Evolutionary conservation across 2,329 filamentous ascomycete genomes (phyloP), one percentile per base, ranked within the genome.

Genomic region (Ceratocystis papillata): DNA sequence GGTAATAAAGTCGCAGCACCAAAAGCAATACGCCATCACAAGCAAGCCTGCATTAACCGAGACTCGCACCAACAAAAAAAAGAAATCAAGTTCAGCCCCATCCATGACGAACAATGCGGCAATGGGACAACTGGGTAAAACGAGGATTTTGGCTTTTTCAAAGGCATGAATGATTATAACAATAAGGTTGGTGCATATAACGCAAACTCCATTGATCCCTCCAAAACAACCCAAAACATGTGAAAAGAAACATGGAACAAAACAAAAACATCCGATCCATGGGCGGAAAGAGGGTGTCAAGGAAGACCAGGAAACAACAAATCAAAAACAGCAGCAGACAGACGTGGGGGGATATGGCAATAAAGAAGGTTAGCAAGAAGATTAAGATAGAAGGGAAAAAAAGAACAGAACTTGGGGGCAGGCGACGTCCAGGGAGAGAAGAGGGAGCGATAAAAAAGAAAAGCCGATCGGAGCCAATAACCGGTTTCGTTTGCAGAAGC

Each of bases 151-250:
- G 64, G 44, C 61, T 65, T 64, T 65, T 65, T 33, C 25, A 41
- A 65, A 65, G 53, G 57, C 64, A 55, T 65, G 44, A 61, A 55
- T 65, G 44, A 61, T 65, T 65, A 65, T 65, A 65, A 65, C 64
- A 53, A 61, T 65, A 65, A 65, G 57, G 55, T 53, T 61, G 44
- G 45, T 65, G 64, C 57, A 60, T 65, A 65, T 55, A 55, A 65
- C 64, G 60, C 64, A 65, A 65, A 65, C 64, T 65, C 64, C 64
- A 65, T 61, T 50, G 57, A 61, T 65, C 64, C 53, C 64, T 61
- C 64, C 64, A 61, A 44, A 59, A 61, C 64, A 60, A 65, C 64
- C 37, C 64, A 50, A 20, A 65, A 65, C 57, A 59, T 60, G 50
- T 60, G 45, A 45, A 45, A 45, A 59, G 25, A 65, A 64, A 57